These are phyloP conservation scores for Ceratonia siliqua DNA, from an alignment of 306 rosid species.

Conservation along the genomic window DNA sequence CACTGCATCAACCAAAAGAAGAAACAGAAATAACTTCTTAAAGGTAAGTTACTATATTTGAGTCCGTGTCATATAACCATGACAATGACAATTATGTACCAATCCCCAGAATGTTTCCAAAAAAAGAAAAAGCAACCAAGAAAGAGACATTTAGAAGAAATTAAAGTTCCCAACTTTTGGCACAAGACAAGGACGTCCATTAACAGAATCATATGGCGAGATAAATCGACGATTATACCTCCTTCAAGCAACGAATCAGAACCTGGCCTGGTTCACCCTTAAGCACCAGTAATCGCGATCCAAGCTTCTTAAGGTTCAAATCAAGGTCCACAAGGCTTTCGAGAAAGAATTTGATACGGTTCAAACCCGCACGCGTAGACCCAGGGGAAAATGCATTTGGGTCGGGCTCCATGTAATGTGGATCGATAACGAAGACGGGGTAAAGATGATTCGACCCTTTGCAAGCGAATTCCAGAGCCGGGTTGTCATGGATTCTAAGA, in stretches of 20 bases:
- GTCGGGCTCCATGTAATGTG: constrained; percentile 87
- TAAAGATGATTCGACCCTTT: constrained; percentile 43
- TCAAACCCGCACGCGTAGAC: constrained; percentile 64
- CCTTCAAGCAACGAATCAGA: constrained; percentile 63
- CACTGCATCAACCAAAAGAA: constrained; percentile 55
- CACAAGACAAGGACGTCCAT: background rate
- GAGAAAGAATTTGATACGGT: constrained; percentile 71
- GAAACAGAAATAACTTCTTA: background rate
- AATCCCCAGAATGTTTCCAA: background rate
- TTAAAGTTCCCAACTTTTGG: background rate
- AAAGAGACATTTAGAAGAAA: background rate
- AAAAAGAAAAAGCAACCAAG: background rate
- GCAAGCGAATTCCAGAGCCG: constrained; percentile 74
- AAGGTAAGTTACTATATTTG: too few relatives aligned
- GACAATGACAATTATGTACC: background rate
- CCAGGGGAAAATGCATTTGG: constrained; percentile 55
- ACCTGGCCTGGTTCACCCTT: constrained; percentile 75
- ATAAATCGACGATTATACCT: constrained; percentile 41
- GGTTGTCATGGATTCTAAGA: constrained; percentile 86
- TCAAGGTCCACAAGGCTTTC: constrained; percentile 77
- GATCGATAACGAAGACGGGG: constrained; percentile 81
- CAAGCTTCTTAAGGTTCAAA: constrained; percentile 64
- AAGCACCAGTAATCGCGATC: constrained; percentile 70
- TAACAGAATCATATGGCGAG: background rate
- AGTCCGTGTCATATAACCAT: background rate